Evolutionary conservation across 805 yeast genomes (phyloP).

Genomic region (Kluyveromyces nonfermentans): DNA sequence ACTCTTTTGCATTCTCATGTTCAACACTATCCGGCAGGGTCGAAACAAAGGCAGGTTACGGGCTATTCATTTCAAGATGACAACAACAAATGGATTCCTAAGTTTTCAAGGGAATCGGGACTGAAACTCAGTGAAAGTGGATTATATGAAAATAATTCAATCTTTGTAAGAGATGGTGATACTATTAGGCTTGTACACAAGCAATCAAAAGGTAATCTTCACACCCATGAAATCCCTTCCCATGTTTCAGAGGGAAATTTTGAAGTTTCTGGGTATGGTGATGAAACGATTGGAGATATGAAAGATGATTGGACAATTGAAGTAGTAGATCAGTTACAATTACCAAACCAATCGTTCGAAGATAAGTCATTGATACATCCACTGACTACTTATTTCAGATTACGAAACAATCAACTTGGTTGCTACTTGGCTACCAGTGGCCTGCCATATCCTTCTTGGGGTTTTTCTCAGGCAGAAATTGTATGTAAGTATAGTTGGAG

Average conservation of each 20-base stretch:
- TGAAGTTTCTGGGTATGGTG: constrained; percentile 72
- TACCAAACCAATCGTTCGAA: constrained; percentile 31
- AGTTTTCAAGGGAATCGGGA: constrained; percentile 36
- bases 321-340: constrained; percentile 48
- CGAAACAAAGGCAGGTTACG: constrained; percentile 69
- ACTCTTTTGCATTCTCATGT: constrained; percentile 68
- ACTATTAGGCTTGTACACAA: constrained; percentile 54
- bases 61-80: constrained; percentile 68
- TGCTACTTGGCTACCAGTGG: constrained; percentile 88
- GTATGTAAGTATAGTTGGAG: constrained; percentile 64
- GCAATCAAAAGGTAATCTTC: constrained; percentile 55
- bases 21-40: constrained; percentile 67
- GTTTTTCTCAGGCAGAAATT: constrained; percentile 95
- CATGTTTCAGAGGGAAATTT: constrained; percentile 45
- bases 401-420: constrained; percentile 55
- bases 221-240: constrained; percentile 58
- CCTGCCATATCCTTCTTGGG: constrained; percentile 83
- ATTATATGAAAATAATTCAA: constrained; percentile 7
- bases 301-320: constrained; percentile 76
- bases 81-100: constrained; percentile 62
- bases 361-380: constrained; percentile 58
- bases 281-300: constrained; percentile 50
- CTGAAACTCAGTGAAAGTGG: constrained; percentile 26
- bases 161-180: constrained; percentile 47
- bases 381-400: constrained; percentile 71